phyloP scores from a whole-genome alignment of 805 yeast genomes.

The Lipomyces japonicus region DNA sequence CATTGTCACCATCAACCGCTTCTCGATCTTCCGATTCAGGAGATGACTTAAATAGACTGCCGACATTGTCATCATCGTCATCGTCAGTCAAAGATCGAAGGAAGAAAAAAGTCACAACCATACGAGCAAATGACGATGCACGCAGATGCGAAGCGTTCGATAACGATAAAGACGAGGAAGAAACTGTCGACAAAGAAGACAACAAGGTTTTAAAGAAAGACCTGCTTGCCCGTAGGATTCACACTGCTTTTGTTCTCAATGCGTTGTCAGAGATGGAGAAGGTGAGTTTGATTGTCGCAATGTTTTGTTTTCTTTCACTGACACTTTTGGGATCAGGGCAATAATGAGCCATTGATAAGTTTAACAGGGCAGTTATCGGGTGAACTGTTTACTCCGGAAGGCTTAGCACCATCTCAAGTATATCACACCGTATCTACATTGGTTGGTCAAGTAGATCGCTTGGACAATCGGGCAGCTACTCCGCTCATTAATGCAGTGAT shows the following conservation, averaged over 20 bases:
- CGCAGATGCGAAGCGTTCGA: not conserved
- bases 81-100: not conserved
- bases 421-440: constrained; percentile 54
- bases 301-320: constrained; percentile 29
- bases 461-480: constrained; percentile 54
- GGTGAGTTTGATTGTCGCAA: constrained; percentile 35
- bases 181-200: not conserved
- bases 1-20: constrained; percentile 4
- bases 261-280: constrained; percentile 69
- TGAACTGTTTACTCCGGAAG: constrained; percentile 51
- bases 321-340: constrained; percentile 39
- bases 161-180: not conserved
- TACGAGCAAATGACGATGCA: not conserved
- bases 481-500: constrained; percentile 60
- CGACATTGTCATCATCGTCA: not conserved
- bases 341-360: constrained; percentile 53
- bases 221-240: constrained; percentile 10
- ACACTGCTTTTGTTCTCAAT: constrained; percentile 50
- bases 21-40: constrained; percentile 6
- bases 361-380: constrained; percentile 57
- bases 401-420: constrained; percentile 53
- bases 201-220: not conserved
- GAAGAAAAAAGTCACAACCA: not conserved
- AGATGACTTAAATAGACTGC: not conserved
- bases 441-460: constrained; percentile 60